Evolutionary conservation across 345 rosid species (phyloP).

Genomic region (Lumnitzera littorea): DNA sequence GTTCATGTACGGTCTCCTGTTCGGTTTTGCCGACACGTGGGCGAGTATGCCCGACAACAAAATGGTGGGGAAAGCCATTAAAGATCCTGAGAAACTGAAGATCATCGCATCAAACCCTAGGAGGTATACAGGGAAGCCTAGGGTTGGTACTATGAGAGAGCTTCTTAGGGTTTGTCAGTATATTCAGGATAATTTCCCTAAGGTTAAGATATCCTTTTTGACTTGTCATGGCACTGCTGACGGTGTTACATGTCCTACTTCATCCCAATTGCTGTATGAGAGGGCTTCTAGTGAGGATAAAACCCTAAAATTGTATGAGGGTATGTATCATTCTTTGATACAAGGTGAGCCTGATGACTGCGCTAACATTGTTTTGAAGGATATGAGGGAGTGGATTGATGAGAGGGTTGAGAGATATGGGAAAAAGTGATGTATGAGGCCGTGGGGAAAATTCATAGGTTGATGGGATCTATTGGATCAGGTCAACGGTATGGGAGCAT

Average conservation of each 20-base stretch:
- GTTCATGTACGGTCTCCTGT: constrained; percentile 71
- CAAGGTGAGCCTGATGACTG: constrained; percentile 93
- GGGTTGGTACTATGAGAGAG: constrained; percentile 98
- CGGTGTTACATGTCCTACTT: constrained; percentile 67
- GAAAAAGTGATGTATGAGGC: not conserved
- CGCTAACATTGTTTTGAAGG: constrained; percentile 60
- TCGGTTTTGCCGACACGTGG: constrained; percentile 95
- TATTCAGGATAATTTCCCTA: constrained; percentile 65
- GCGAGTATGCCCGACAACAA: constrained; percentile 85
- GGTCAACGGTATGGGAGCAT: too few species aligned
- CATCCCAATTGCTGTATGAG: constrained; percentile 69
- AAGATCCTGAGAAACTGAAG: constrained; percentile 73
- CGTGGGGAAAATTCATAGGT: too few species aligned
- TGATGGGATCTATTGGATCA: too few species aligned
- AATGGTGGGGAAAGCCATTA: constrained; percentile 80
- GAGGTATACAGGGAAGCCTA: constrained; percentile 73
- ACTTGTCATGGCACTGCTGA: constrained; percentile 81
- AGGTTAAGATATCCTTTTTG: constrained; percentile 54
- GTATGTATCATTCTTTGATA: constrained; percentile 88
- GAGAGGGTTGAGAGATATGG: constrained; percentile 67
- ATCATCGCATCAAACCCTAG: constrained; percentile 78
- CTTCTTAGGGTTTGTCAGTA: constrained; percentile 59
- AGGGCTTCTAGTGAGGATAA: constrained; percentile 69
- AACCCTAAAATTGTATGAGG: constrained; percentile 76
- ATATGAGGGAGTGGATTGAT: constrained; percentile 97